Evolutionary conservation across 306 rosid genomes (phyloP), one percentile per base, ranked within the genome.

Genomic region (Fragaria vesca): DNA sequence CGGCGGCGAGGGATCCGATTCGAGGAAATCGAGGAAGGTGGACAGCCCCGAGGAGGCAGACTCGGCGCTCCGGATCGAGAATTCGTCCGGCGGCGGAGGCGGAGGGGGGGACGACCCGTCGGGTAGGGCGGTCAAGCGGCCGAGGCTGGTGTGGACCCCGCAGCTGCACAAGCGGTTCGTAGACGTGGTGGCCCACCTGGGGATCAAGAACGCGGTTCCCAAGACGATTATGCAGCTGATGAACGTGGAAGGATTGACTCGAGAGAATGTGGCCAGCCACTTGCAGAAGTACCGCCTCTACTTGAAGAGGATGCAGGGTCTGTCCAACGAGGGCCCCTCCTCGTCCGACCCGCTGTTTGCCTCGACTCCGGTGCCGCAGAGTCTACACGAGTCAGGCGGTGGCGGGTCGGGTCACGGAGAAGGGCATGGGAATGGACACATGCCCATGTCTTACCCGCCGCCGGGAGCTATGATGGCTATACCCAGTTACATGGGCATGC

Each of bases 181-280:
- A 21, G 99, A 96, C 17, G 99, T 93, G 66, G 97, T 96, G 75
- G 90, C 86, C 5, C 98, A 93, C 60, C 83, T 96, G 20, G 99
- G 98, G 60, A 91, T 96, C 40, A 91, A 91, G 80, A 92, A 80
- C 86, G 99, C 97, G 43, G 97, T 93, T 24, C 98, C 98, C 26
- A 94, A 94, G 73, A 88, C 97, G 24, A 94, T 94, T 58, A 92
- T 94, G 98, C 93, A 87, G 83, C 76, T 94, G 88, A 92, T 92
- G 98, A 94, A 94, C 80, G 97, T 94, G 13, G 98, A 94, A 48
- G 99, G 98, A 16, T 78, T 96, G 89, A 96, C 97, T 5, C 90
- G 98, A 0, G 99, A 96, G 81, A 96, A 96, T 66, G 99, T 96
- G 5, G 99, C 99, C 0, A 93, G 98, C 42, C 99, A 96, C 66